Evolutionary conservation across 83 land plant species (phyloP).

Genomic region (Diphasiastrum complanatum): DNA sequence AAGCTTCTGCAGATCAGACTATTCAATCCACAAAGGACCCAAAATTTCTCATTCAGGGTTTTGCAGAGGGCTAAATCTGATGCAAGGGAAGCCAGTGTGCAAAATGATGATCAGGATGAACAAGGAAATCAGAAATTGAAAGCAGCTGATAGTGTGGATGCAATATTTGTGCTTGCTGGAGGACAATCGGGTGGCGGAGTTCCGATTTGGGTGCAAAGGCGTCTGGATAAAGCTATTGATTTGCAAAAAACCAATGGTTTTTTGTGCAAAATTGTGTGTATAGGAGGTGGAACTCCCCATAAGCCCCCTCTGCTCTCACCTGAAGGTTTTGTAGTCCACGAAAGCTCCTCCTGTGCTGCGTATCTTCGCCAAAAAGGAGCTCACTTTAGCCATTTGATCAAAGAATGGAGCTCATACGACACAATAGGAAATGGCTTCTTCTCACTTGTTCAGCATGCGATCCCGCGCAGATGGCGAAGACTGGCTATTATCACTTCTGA

Average conservation of each 20-base stretch:
- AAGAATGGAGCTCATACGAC: conserved; percentile 23
- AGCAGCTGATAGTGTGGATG: too few relatives aligned
- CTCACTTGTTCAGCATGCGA: conserved; percentile 11
- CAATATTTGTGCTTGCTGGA: conserved; percentile 14
- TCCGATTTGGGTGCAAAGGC: conserved; percentile 11
- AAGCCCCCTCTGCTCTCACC: conserved; percentile 6
- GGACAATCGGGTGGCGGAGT: conserved; percentile 14
- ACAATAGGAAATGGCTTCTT: conserved; percentile 19
- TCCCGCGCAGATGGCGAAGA: conserved; percentile 16
- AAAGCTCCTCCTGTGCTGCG: conserved; percentile 14
- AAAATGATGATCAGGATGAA: too few relatives aligned
- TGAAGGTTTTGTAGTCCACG: conserved; percentile 16
- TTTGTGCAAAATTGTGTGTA: conserved; percentile 7
- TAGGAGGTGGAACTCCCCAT: conserved; percentile 16
- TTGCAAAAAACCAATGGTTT: conserved; percentile 7
- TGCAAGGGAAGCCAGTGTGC: too few relatives aligned
- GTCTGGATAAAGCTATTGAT: conserved; percentile 11
- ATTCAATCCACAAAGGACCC: too few relatives aligned
- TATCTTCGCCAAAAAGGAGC: conserved; percentile 11
- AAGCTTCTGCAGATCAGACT: too few relatives aligned
- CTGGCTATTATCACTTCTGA: conserved; percentile 17
- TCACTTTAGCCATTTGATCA: conserved; percentile 3
- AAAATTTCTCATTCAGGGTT: too few relatives aligned
- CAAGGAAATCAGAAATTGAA: too few relatives aligned
- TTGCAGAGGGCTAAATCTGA: too few relatives aligned